Evolutionary conservation across 2,329 filamentous ascomycete genomes (phyloP).

Genomic region (Hymenotorrendiella dingleyae): DNA sequence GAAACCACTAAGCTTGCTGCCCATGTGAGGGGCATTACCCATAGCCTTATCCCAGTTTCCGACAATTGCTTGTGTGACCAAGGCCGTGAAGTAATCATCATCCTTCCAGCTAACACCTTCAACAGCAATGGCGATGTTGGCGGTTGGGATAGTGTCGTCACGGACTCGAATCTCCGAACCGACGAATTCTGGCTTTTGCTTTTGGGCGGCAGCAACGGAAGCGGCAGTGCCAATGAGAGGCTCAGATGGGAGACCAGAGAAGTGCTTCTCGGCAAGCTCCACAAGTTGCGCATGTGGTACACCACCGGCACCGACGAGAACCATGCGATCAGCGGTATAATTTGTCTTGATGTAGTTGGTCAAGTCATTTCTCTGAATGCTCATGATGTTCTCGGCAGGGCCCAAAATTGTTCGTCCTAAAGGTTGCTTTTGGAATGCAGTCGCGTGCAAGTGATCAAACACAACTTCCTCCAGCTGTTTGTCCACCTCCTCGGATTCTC

Average conservation of each 20-base stretch:
- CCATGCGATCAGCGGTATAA: slow-evolving; percentile 99
- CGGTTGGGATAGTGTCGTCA: slow-evolving; percentile 91
- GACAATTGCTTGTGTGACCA: slow-evolving; percentile 96
- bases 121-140: slow-evolving; percentile 96
- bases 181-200: slow-evolving; percentile 89
- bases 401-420: slow-evolving; percentile 96
- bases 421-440: slow-evolving; percentile 93
- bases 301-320: slow-evolving; percentile 91
- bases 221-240: slow-evolving; percentile 68
- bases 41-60: slow-evolving; percentile 99
- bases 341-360: slow-evolving; percentile 98
- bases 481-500: slow-evolving; percentile 99
- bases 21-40: slow-evolving; percentile 94
- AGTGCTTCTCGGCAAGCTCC: slow-evolving; percentile 94
- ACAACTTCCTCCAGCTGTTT: slow-evolving; percentile 99
- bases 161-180: slow-evolving; percentile 93
- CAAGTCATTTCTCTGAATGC: slow-evolving; percentile 87
- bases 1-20: slow-evolving; percentile 94
- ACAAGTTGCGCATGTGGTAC: slow-evolving; percentile 92
- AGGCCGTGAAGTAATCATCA: slow-evolving; percentile 96
- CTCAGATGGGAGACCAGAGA: slow-evolving; percentile 70
- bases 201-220: slow-evolving; percentile 61
- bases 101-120: slow-evolving; percentile 99
- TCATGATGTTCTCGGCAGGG: slow-evolving; percentile 96
- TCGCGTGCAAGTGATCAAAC: slow-evolving; percentile 97